These are phyloP conservation scores for Lobosporangium transversale DNA, from an alignment of 192 early-diverging fungal genomes.

Conservation along the genomic window DNA sequence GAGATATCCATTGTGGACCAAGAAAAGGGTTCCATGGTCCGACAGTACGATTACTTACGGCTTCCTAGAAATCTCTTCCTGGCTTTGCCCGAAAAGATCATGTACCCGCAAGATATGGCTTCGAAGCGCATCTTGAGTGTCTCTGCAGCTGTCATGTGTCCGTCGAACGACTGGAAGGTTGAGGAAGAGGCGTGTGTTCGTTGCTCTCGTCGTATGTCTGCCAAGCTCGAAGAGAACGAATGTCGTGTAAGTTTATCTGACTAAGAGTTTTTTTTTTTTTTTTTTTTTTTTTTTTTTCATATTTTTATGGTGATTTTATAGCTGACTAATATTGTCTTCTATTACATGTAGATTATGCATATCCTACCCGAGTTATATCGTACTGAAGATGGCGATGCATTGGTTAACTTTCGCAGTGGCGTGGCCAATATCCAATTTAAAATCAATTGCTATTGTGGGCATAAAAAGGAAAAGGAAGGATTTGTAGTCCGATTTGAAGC, in stretches of 20 bases:
- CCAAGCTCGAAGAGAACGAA: conserved; percentile 41
- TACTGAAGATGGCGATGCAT: conserved; percentile 33
- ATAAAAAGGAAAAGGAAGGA: conserved; percentile 47
- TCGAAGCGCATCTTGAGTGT: conserved; percentile 35
- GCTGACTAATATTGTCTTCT: too few species aligned
- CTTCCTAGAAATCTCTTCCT: conserved; percentile 36
- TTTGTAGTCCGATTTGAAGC: conserved; percentile 47
- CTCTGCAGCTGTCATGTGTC: conserved; percentile 18
- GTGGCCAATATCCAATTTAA: conserved; percentile 51
- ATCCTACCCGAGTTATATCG: conserved; percentile 38
- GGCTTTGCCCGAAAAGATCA: conserved; percentile 36
- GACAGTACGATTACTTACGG: conserved; percentile 32
- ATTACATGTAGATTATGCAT: conserved; percentile 40
- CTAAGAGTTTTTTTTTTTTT: background rate
- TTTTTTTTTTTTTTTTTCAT: too few species aligned
- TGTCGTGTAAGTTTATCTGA: conserved; percentile 26
- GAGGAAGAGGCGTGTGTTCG: conserved; percentile 44
- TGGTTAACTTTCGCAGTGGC: conserved; percentile 40
- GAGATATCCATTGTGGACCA: conserved; percentile 40
- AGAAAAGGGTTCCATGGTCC: conserved; percentile 11
- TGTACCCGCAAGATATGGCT: conserved; percentile 32
- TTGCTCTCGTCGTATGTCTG: conserved; percentile 46
- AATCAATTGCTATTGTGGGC: conserved; percentile 48
- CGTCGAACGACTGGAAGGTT: conserved; percentile 35
- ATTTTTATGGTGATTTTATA: too few species aligned